Conservation (phyloP, 2,329 filamentous ascomycete species). For the Rasamsonia emersonii region DNA sequence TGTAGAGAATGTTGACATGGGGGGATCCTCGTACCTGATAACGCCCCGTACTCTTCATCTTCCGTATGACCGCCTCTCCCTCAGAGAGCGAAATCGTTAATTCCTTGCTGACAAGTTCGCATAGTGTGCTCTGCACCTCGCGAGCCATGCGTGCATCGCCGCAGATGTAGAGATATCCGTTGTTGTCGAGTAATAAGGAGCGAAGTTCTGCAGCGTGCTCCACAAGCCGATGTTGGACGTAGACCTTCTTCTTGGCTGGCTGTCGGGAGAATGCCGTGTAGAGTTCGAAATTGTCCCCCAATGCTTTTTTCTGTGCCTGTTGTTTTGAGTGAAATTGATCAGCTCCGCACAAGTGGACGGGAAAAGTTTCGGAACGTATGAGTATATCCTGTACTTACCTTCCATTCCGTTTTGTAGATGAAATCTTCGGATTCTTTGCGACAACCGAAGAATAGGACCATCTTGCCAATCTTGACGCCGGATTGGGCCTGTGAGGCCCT, state of each 20-base stretch:
- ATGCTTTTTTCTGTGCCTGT: too few species aligned
- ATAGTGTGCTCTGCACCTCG: not conserved
- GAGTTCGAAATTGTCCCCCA: not conserved
- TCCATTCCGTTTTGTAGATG: constrained; percentile 1
- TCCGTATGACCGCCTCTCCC: not conserved
- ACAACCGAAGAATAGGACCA: constrained; percentile 1
- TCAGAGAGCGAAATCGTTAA: too few species aligned
- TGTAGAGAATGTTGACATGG: too few species aligned
- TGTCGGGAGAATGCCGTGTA: not conserved
- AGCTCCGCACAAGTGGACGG: too few species aligned
- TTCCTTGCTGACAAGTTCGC: not conserved
- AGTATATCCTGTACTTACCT: too few species aligned
- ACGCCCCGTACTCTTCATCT: not conserved
- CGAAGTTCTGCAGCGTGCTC: not conserved
- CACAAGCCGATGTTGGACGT: constrained; percentile 1
- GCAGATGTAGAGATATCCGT: not conserved
- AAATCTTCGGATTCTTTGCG: not conserved
- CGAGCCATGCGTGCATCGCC: not conserved
- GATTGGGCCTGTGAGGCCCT: not conserved
- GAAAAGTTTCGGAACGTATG: too few species aligned
- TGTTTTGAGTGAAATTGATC: too few species aligned
- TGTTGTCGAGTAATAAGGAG: not conserved
- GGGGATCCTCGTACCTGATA: constrained; percentile 1
- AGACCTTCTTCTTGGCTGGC: constrained; percentile 1
- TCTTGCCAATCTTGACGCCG: not conserved